Conservation (phyloP, 148 eudicot genomes). For the Silene latifolia region DNA sequence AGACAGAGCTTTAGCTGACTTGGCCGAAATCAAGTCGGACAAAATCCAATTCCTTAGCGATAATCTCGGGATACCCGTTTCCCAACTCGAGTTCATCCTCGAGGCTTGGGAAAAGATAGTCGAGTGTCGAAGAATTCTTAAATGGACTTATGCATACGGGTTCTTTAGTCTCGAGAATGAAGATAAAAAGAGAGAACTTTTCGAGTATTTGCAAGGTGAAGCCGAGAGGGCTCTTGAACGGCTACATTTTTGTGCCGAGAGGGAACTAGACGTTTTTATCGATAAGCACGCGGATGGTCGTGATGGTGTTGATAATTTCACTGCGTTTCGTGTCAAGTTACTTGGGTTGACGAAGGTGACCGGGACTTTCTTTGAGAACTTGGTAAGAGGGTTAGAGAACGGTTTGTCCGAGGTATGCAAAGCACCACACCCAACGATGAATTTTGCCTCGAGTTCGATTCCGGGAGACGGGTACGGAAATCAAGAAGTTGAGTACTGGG, state of each 20-base stretch:
- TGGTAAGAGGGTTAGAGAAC: conserved; percentile 70
- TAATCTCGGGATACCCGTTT: conserved; percentile 31
- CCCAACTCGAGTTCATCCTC: conserved; percentile 50
- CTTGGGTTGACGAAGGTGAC: conserved; percentile 56
- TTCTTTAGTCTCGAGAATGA: conserved; percentile 45
- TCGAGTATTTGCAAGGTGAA: conserved; percentile 64
- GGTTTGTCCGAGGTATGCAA: conserved; percentile 53
- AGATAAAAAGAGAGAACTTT: conserved; percentile 38
- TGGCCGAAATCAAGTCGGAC: conserved; percentile 39
- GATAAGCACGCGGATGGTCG: neutral
- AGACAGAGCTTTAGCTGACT: conserved; percentile 59
- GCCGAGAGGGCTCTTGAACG: conserved; percentile 65
- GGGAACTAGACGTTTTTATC: conserved; percentile 32
- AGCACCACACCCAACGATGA: no score
- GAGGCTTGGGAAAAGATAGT: conserved; percentile 74
- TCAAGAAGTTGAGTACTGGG: neutral
- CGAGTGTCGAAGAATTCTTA: conserved; percentile 60
- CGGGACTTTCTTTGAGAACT: conserved; percentile 55
- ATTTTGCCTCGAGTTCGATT: no score
- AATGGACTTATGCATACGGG: conserved; percentile 74
- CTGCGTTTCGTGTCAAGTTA: conserved; percentile 42
- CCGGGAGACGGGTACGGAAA: neutral
- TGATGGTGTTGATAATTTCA: conserved; percentile 22
- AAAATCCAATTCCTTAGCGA: neutral
- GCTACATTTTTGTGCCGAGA: conserved; percentile 64